phyloP scores from a whole-genome alignment of 1,284 basidiomycete species.

The Ganoderma sinense region DNA sequence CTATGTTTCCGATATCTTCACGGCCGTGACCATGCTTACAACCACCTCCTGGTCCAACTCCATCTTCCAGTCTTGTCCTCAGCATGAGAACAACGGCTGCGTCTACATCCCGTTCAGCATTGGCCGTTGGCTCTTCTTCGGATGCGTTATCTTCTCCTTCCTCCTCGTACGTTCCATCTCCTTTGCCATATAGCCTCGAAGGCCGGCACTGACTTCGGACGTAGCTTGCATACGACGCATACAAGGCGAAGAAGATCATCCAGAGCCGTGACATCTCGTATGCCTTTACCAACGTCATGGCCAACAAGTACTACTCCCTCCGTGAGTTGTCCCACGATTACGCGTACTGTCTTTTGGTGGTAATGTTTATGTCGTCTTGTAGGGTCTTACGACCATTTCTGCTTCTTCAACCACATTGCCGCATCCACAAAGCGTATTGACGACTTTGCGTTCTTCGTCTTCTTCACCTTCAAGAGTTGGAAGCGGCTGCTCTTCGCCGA shows the following conservation, averaged over 20 bases:
- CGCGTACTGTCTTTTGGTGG: neutral
- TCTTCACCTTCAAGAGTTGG: constrained; percentile 99
- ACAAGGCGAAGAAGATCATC: constrained; percentile 94
- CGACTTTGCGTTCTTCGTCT: constrained; percentile 98
- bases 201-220: neutral
- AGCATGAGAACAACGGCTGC: constrained; percentile 63
- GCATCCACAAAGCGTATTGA: constrained; percentile 96
- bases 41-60: constrained; percentile 91
- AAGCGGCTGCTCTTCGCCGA: constrained; percentile 94
- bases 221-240: constrained; percentile 84
- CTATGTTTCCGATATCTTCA: constrained; percentile 98
- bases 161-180: constrained; percentile 70
- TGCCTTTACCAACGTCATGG: constrained; percentile 97
- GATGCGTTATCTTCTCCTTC: constrained; percentile 98
- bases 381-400: constrained; percentile 97
- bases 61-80: constrained; percentile 81
- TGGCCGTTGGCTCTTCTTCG: constrained; percentile 96
- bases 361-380: constrained; percentile 19
- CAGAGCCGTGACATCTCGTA: constrained; percentile 95
- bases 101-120: constrained; percentile 89
- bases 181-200: constrained; percentile 41
- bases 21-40: constrained; percentile 95
- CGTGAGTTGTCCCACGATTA: constrained; percentile 58
- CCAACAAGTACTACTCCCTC: constrained; percentile 94
- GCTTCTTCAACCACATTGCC: constrained; percentile 97